A percentile compares a stretch with the other conserved stretches of the same genome.
phyloP scores from a whole-genome alignment of 352 stramenopile species.

The Phytophthora multivora region DNA sequence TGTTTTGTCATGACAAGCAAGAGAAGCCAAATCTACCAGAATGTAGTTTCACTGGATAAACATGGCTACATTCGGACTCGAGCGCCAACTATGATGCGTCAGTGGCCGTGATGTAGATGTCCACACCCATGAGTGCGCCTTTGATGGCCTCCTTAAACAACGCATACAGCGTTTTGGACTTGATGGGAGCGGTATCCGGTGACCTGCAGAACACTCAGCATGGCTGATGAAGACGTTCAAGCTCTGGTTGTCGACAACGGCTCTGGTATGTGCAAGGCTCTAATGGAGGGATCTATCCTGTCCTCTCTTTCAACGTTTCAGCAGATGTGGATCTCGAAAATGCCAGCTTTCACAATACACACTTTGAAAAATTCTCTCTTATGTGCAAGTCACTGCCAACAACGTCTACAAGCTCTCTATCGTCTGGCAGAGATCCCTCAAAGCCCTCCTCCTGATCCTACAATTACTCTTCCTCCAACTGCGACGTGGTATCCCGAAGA shows the following conservation, averaged over 20 bases:
- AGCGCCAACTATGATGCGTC: constrained; percentile 86
- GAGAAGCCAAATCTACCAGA: constrained; percentile 31
- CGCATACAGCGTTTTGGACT: constrained; percentile 96
- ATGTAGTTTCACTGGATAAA: constrained; percentile 76
- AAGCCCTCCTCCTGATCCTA: no score
- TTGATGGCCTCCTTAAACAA: constrained; percentile 96
- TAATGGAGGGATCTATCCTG: no score
- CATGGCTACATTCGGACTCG: constrained; percentile 80
- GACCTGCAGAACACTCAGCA: constrained; percentile 67
- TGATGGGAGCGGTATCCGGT: constrained; percentile 92
- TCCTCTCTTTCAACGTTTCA: constrained; percentile 98
- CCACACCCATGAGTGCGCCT: constrained; percentile 92
- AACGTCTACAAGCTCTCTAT: no score
- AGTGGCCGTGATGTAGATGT: constrained; percentile 95
- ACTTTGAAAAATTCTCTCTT: no score
- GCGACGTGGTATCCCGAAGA: no score
- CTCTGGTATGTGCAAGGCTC: constrained; percentile 65
- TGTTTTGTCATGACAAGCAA: no score
- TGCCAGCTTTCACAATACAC: no score
- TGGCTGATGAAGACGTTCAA: constrained; percentile 63
- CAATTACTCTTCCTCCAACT: no score
- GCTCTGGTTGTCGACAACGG: constrained; percentile 58
- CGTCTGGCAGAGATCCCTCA: no score
- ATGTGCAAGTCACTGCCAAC: no score
- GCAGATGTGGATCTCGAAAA: constrained; percentile 98